Evolutionary conservation across 805 yeast species (phyloP).

Genomic region (Yarrowia sp.): DNA sequence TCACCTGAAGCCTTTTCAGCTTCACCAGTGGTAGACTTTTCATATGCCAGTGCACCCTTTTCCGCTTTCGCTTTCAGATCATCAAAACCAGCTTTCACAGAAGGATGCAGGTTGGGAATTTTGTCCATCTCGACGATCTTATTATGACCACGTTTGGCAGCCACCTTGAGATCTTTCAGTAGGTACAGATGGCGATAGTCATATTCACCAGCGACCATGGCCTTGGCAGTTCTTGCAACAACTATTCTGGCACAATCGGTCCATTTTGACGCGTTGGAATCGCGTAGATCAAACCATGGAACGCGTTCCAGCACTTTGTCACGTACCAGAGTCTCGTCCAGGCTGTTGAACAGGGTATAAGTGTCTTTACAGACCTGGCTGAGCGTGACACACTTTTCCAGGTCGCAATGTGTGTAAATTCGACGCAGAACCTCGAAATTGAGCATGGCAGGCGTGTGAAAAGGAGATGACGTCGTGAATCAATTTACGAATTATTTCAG

Average conservation of each 20-base stretch:
- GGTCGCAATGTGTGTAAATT: neutral
- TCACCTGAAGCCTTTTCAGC: neutral
- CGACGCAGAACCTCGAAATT: neutral
- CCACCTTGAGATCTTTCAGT: conserved; percentile 1
- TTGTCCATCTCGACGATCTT: neutral
- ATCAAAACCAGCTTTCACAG: too few relatives aligned
- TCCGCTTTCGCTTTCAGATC: neutral
- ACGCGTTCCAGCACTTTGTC: conserved; percentile 2
- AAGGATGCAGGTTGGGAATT: too few relatives aligned
- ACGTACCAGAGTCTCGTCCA: neutral
- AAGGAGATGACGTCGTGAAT: too few relatives aligned
- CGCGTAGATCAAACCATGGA: neutral
- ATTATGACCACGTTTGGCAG: neutral
- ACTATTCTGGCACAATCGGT: neutral
- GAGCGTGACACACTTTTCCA: neutral
- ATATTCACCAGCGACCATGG: neutral
- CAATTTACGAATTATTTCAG: too few relatives aligned
- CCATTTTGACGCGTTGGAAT: neutral
- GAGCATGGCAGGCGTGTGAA: neutral
- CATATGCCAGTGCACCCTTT: neutral
- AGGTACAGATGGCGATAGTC: neutral
- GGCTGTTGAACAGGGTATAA: neutral
- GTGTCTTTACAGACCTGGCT: neutral
- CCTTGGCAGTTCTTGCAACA: neutral
- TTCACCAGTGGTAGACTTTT: neutral